A percentile compares a stretch with the other conserved stretches of the same genome.
These are phyloP conservation scores for Rosellinia necatrix DNA, from an alignment of 2,329 filamentous ascomycete species.

Conservation along the genomic window DNA sequence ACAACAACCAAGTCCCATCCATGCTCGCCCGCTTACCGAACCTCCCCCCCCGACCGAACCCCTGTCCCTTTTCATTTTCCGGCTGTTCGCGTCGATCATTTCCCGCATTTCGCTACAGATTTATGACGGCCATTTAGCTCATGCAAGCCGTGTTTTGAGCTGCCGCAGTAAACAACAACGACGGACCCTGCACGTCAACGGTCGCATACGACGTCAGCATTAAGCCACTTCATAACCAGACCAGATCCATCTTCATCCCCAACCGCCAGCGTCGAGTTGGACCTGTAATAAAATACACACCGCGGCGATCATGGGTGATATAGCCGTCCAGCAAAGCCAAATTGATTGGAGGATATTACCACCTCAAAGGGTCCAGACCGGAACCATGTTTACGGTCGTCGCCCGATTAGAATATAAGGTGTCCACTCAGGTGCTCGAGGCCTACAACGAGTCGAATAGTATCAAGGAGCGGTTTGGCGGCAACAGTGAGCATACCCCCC, in stretches of 20 bases:
- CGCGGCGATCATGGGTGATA: conserved; percentile 6
- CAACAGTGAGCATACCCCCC: neutral
- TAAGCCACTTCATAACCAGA: neutral
- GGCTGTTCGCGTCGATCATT: too few species aligned
- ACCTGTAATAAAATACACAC: neutral
- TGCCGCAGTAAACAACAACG: too few species aligned
- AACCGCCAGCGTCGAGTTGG: neutral
- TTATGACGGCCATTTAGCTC: too few species aligned
- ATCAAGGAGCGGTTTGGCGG: neutral
- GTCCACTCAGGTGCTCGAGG: neutral
- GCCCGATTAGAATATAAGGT: neutral
- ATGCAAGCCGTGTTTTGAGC: too few species aligned
- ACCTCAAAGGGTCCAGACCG: neutral
- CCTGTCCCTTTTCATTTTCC: too few species aligned
- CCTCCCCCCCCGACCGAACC: too few species aligned
- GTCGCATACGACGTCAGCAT: neutral
- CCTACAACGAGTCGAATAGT: neutral
- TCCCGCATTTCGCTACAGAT: too few species aligned
- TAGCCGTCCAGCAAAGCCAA: neutral
- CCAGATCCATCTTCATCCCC: neutral
- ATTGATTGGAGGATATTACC: conserved; percentile 4
- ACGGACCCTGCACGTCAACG: too few species aligned
- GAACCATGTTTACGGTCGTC: neutral
- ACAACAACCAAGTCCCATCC: too few species aligned
- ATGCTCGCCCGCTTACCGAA: too few species aligned